Evolutionary conservation across 2,329 filamentous ascomycete species (phyloP).

Genomic region (Hypocrella siamensis): DNA sequence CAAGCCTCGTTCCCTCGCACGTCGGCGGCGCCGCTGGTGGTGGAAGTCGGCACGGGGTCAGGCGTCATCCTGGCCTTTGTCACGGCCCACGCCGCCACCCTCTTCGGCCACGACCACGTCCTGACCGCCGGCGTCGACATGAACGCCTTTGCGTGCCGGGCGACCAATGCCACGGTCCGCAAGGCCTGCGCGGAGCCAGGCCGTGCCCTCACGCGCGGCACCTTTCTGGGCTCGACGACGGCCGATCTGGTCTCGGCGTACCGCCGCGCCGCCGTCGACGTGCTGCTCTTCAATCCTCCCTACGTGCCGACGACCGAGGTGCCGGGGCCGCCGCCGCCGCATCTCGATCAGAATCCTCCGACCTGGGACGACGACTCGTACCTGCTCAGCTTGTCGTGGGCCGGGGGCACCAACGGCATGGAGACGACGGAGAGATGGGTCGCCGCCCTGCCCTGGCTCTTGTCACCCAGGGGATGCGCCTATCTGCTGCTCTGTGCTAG

Average conservation of each 20-base stretch:
- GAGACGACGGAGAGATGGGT: constrained; percentile 76
- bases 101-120: constrained; percentile 59
- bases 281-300: constrained; percentile 91
- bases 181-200: constrained; percentile 23
- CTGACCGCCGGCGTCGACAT: constrained; percentile 70
- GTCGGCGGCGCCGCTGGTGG: constrained; percentile 41
- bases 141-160: constrained; percentile 67
- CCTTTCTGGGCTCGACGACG: constrained; percentile 51
- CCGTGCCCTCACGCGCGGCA: constrained; percentile 21
- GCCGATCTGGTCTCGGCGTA: constrained; percentile 56
- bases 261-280: constrained; percentile 45
- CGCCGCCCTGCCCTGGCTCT: constrained; percentile 44
- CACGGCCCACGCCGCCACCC: constrained; percentile 52
- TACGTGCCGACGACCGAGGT: constrained; percentile 72
- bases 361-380: constrained; percentile 69
- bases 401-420: constrained; percentile 83
- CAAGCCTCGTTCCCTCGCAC: constrained; percentile 36
- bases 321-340: too few species aligned
- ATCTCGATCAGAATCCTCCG: too few species aligned
- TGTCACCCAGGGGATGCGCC: constrained; percentile 58
- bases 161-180: constrained; percentile 55
- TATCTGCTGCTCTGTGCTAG: constrained; percentile 84
- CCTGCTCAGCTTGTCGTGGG: constrained; percentile 73
- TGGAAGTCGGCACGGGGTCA: constrained; percentile 83
- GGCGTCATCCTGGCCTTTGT: constrained; percentile 87